Percentiles rank a stretch among this genome's conserved stretches.
Evolutionary conservation across 2,329 filamentous ascomycete genomes (phyloP).

Genomic region (Ophiostoma populinum): DNA sequence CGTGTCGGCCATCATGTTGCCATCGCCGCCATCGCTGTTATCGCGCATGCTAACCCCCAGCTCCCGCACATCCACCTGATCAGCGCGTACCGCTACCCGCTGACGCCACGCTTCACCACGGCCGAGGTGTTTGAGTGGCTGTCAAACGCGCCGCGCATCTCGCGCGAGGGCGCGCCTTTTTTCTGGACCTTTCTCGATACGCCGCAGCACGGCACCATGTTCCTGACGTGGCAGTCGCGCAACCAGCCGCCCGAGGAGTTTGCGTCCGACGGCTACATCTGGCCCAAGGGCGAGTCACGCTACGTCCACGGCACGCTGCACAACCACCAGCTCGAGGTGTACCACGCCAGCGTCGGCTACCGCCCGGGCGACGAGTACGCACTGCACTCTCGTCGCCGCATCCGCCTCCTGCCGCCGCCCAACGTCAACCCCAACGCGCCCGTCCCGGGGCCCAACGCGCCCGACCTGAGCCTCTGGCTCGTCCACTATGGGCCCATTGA

Average conservation of each 20-base stretch:
- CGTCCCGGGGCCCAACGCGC: conserved; percentile 56
- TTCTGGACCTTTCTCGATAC: conserved; percentile 83
- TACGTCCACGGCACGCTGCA: conserved; percentile 57
- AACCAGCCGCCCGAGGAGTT: conserved; percentile 55
- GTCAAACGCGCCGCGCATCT: conserved; percentile 66
- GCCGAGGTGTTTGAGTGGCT: conserved; percentile 72
- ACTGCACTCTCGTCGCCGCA: conserved; percentile 65
- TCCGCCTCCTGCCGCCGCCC: conserved; percentile 62
- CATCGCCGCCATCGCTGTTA: background rate
- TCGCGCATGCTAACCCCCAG: conserved; percentile 25
- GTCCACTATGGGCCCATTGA: conserved; percentile 76
- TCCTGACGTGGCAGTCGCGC: conserved; percentile 78
- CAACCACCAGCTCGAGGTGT: conserved; percentile 68
- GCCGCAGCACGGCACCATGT: conserved; percentile 64
- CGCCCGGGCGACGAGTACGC: conserved; percentile 53
- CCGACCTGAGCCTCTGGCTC: conserved; percentile 75
- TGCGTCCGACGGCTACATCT: conserved; percentile 83
- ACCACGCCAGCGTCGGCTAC: conserved; percentile 67
- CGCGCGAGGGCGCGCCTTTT: conserved; percentile 71
- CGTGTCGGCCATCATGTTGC: background rate
- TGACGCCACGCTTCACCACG: conserved; percentile 51
- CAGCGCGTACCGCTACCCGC: conserved; percentile 66
- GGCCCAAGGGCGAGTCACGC: conserved; percentile 64
- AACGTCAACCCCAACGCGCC: conserved; percentile 50
- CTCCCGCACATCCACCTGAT: conserved; percentile 81